phyloP scores from a whole-genome alignment of 176 grass and related monocot genomes.

The Ananas comosus region DNA sequence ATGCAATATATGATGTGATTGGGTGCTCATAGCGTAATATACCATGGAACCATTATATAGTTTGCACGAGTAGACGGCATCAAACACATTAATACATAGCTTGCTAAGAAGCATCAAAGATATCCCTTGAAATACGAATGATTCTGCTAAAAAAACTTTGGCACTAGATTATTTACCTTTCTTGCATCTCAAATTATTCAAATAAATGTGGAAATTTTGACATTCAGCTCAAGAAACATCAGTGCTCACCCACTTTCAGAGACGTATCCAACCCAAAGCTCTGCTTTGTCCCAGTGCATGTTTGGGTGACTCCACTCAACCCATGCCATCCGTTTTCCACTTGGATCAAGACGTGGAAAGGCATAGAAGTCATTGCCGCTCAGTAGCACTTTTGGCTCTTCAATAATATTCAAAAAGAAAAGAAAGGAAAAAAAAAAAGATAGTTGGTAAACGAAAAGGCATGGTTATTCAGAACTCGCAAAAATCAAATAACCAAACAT shows the following conservation, averaged over 20 bases:
- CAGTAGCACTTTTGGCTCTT: slow-evolving; percentile 79
- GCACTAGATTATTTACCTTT: background rate
- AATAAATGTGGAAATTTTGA: background rate
- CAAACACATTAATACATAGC: background rate
- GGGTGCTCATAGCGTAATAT: too few species aligned
- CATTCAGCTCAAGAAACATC: slow-evolving; percentile 10
- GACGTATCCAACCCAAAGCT: slow-evolving; percentile 91
- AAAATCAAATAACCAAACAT: background rate
- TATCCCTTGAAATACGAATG: background rate
- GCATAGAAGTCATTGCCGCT: slow-evolving; percentile 89
- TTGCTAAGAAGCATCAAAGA: background rate
- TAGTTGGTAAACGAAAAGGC: background rate
- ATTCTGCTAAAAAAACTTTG: background rate
- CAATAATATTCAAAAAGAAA: slow-evolving; percentile 16
- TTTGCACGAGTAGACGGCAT: background rate
- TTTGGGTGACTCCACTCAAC: slow-evolving; percentile 90
- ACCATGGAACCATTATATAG: background rate
- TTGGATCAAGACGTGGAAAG: slow-evolving; percentile 82
- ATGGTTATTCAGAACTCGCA: background rate
- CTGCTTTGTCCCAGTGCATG: slow-evolving; percentile 94
- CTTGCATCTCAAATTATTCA: background rate
- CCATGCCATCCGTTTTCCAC: slow-evolving; percentile 63
- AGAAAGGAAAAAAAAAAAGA: slow-evolving; percentile 11
- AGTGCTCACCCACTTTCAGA: slow-evolving; percentile 56
- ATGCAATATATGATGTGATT: too few species aligned